Conservation (phyloP, 2,329 filamentous ascomycete genomes). For the Catunica adiposa region DNA sequence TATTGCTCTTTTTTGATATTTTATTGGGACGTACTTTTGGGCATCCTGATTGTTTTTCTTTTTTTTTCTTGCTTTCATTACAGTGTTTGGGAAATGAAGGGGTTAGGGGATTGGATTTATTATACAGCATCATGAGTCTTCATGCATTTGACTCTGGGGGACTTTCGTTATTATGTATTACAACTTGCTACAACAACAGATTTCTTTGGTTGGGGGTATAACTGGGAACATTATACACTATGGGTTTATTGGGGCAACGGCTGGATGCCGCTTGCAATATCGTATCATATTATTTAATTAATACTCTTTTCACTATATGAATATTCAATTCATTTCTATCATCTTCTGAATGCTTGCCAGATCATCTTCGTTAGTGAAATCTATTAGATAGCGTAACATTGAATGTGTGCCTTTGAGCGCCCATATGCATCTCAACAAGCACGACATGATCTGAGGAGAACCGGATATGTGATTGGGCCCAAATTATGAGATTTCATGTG, state of each 20-base stretch:
- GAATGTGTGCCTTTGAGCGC: neutral
- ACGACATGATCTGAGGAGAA: neutral
- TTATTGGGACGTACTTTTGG: too few species aligned
- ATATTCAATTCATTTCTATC: neutral
- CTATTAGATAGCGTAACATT: neutral
- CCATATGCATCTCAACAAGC: neutral
- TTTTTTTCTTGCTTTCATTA: neutral
- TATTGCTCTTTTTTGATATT: neutral
- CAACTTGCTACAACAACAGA: slow-evolving; percentile 1
- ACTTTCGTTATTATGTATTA: neutral
- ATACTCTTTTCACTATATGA: neutral
- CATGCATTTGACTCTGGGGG: neutral
- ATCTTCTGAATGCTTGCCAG: neutral
- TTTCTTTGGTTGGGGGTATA: neutral
- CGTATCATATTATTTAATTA: neutral
- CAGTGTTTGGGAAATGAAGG: neutral
- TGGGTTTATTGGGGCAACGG: neutral
- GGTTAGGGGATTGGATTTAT: too few species aligned
- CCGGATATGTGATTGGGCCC: neutral
- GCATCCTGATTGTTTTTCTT: neutral
- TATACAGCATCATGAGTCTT: neutral
- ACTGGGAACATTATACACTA: slow-evolving; percentile 1
- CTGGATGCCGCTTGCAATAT: neutral
- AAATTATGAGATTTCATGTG: neutral
- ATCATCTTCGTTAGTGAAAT: neutral